phyloP scores from a whole-genome alignment of 129 eudicot species.

The Arctium lappa region DNA sequence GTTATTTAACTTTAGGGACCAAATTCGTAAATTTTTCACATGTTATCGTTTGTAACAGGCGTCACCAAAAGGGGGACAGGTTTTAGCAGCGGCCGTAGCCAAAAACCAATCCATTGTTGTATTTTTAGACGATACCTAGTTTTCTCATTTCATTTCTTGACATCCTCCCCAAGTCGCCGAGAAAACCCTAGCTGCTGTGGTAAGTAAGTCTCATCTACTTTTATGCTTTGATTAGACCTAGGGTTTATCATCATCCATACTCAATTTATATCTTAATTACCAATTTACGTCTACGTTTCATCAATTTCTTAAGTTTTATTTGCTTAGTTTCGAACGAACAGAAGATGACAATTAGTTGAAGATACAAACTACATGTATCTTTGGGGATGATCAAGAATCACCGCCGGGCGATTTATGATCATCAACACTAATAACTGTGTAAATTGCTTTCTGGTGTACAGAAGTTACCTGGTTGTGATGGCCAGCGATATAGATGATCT shows the following conservation, averaged over 20 bases:
- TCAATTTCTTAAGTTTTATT: not conserved
- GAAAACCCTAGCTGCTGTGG: constrained; percentile 26
- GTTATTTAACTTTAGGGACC: not conserved
- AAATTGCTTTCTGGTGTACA: not conserved
- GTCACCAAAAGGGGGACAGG: constrained; percentile 22
- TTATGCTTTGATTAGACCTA: constrained; percentile 6
- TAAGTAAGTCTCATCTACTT: constrained; percentile 2
- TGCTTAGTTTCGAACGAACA: constrained; percentile 8
- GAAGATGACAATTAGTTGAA: not conserved
- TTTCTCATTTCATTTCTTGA: constrained; percentile 27
- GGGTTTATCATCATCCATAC: constrained; percentile 6
- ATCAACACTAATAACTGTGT: not conserved
- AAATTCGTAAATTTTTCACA: not conserved
- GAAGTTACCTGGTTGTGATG: not conserved
- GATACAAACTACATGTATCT: not conserved
- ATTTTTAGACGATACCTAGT: constrained; percentile 8
- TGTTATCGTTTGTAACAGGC: not conserved
- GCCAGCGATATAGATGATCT: not conserved
- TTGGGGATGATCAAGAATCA: not conserved
- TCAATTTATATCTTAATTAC: not conserved
- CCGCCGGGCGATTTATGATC: not conserved
- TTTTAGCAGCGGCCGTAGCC: constrained; percentile 9
- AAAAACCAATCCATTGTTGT: not conserved
- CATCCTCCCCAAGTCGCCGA: constrained; percentile 32
- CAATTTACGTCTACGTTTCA: not conserved